Evolutionary conservation across 805 yeast species (phyloP), one percentile per base, ranked within the genome.

Genomic region (Starmerella vitae): DNA sequence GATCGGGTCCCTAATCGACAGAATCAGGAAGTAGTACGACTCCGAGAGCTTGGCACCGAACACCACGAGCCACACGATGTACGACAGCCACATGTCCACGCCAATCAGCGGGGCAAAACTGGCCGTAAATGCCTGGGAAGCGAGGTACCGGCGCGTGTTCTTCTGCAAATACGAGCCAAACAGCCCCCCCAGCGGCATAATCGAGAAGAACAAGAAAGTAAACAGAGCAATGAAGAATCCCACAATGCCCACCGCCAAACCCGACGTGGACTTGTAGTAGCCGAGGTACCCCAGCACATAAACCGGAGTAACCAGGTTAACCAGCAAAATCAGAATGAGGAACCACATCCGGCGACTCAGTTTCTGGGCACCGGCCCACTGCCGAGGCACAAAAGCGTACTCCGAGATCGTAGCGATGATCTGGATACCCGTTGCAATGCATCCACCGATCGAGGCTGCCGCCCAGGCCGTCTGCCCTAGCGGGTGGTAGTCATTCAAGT

Each of bases 311-410:
- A 78, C 93, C 57, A 88, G 67, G 63, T 88, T 91, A 46, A 77
- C 54, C 38, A 66, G 68, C 41, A 85, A 67, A 50, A 85, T 72
- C 37, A 72, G 49, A 39, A 78, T 50, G 59, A 88, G 63, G 58
- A 86, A 79, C 68, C 77, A 58, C 54, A 91, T 68, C 60, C 98
- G 78, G 65, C 94, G 83, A 28, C 84, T 66, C 58, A 91, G 72
- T 61, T 82, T 95, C 66, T 88, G 97, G 61, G 97, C 96, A 64
- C 99, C 98, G 26, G 97, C 93, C 97, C 97, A 91, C 53, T 78
- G 74, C 65, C 97, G 78, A 51, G 98, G 98, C 45, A 91, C 97
- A 55, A 85, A 91, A 59, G 76, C 67, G 94, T 94, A 88, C 65
- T 91, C 98, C 55, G 81, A 74, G 27, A 85, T 43, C 21, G 97